Evolutionary conservation across 306 rosid species (phyloP).

Genomic region (Carpinus viminea): DNA sequence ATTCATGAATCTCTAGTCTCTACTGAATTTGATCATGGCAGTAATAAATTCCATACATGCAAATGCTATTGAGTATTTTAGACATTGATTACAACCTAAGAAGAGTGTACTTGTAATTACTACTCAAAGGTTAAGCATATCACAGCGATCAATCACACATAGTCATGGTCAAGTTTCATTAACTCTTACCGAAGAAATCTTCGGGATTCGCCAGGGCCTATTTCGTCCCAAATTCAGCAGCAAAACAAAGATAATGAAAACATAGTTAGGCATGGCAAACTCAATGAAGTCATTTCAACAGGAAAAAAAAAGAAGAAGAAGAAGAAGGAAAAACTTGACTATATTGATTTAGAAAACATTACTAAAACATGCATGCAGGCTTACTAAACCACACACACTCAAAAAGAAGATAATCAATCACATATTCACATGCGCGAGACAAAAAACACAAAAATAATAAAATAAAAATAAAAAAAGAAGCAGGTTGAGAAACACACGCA

Average conservation of each 20-base stretch:
- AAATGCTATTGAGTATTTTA: not conserved
- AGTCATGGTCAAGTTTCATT: not conserved
- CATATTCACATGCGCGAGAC: not conserved
- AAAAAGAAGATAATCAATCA: not conserved
- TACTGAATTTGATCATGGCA: not conserved
- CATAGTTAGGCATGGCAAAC: slow-evolving; percentile 10
- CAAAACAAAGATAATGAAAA: slow-evolving; percentile 32
- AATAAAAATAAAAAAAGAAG: not conserved
- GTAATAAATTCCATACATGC: not conserved
- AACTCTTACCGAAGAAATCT: slow-evolving; percentile 76
- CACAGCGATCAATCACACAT: not conserved
- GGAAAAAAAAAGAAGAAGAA: not conserved
- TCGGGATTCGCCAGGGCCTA: slow-evolving; percentile 85
- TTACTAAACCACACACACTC: not conserved
- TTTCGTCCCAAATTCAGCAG: slow-evolving; percentile 41
- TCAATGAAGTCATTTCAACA: slow-evolving; percentile 15
- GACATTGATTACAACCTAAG: not conserved
- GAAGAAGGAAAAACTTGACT: not conserved
- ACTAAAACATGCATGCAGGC: not conserved
- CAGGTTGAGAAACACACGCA: slow-evolving; percentile 14
- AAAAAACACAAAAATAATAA: not conserved
- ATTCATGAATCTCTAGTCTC: not conserved
- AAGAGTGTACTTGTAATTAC: not conserved
- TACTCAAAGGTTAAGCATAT: not conserved
- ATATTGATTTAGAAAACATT: not conserved